Percentiles rank a stretch among this genome's conserved stretches.
phyloP scores from a whole-genome alignment of 257 asterid species.

The Scutellaria baicalensis region DNA sequence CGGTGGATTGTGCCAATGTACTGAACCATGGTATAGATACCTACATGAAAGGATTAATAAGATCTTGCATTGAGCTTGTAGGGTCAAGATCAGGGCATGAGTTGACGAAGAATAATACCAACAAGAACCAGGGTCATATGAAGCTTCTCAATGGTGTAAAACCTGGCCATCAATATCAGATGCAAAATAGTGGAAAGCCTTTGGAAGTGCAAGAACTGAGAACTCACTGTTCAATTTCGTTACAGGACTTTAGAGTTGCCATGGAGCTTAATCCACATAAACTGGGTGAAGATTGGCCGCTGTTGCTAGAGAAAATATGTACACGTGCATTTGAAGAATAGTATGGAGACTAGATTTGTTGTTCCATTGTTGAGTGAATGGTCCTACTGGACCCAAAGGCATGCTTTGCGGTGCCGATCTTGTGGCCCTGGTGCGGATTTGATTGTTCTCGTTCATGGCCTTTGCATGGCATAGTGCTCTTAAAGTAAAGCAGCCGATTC shows the following conservation, averaged over 20 bases:
- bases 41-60: conserved; percentile 67
- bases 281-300: conserved; percentile 98
- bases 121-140: conserved; percentile 32
- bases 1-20: conserved; percentile 65
- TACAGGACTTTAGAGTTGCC: conserved; percentile 85
- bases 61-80: conserved; percentile 62
- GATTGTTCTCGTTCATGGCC: conserved; percentile 24
- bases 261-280: conserved; percentile 89
- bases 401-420: conserved; percentile 14
- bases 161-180: conserved; percentile 54
- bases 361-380: conserved; percentile 12
- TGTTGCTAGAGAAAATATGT: conserved; percentile 84
- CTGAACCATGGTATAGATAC: conserved; percentile 74
- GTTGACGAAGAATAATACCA: conserved; percentile 22
- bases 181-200: conserved; percentile 38
- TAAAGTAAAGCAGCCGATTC: conserved; percentile 27
- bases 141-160: conserved; percentile 69
- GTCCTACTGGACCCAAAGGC: conserved; percentile 45
- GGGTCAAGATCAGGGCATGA: conserved; percentile 57
- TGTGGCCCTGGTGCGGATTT: conserved; percentile 20
- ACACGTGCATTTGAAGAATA: conserved; percentile 62
- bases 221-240: conserved; percentile 40
- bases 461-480: conserved; percentile 30
- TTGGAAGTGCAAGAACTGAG: conserved; percentile 43
- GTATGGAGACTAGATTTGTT: conserved; percentile 16